These are phyloP conservation scores for Cucumis cinereus DNA, from an alignment of 306 rosid species.

Conservation along the genomic window DNA sequence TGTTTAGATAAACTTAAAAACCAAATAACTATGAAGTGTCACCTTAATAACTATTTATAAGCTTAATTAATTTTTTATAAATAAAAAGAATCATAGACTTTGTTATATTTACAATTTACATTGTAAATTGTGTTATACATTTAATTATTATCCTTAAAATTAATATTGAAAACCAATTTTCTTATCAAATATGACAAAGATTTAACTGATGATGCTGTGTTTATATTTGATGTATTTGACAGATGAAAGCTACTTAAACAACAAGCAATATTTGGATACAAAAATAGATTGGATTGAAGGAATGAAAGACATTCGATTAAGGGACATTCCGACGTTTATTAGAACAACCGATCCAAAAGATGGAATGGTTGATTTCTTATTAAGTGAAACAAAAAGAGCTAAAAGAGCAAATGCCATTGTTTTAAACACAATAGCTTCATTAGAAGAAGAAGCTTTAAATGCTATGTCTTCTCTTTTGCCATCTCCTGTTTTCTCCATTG, in stretches of 20 bases:
- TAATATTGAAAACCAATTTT: too few species aligned
- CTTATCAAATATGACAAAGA: too few species aligned
- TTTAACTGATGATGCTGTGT: too few species aligned
- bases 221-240: too few species aligned
- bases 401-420: constrained; percentile 35
- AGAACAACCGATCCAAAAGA: constrained; percentile 45
- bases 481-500: constrained; percentile 39
- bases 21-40: too few species aligned
- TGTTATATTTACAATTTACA: too few species aligned
- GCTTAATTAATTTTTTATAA: too few species aligned
- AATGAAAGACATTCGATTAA: constrained; percentile 33
- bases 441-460: constrained; percentile 29
- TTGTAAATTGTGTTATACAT: too few species aligned
- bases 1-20: too few species aligned
- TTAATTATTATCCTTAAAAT: too few species aligned
- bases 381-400: constrained; percentile 17
- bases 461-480: constrained; percentile 24
- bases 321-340: constrained; percentile 40
- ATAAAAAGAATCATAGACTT: too few species aligned
- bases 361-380: neutral
- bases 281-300: constrained; percentile 50
- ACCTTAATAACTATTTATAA: too few species aligned
- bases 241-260: constrained; percentile 24
- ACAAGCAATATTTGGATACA: constrained; percentile 47
- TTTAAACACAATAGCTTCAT: constrained; percentile 42